A percentile compares a stretch with the other conserved stretches of the same genome.
These are phyloP conservation scores for Penicillium sp. DNA, from an alignment of 2,329 filamentous ascomycete genomes.

Conservation along the genomic window DNA sequence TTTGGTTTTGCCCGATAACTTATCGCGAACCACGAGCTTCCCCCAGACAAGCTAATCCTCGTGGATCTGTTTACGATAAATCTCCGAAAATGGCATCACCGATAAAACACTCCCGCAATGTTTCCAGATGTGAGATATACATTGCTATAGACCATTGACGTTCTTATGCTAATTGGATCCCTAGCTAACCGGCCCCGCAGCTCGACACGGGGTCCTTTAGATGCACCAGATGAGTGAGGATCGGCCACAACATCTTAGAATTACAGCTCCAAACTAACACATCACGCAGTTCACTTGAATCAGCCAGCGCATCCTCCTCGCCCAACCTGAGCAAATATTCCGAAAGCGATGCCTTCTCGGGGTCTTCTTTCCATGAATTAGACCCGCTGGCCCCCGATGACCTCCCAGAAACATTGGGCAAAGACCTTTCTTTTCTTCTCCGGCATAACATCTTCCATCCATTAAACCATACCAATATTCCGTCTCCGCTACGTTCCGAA, in stretches of 20 bases:
- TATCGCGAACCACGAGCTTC: conserved; percentile 22
- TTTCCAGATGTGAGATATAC: conserved; percentile 38
- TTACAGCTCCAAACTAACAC: neutral
- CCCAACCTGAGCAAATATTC: conserved; percentile 16
- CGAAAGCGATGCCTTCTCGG: conserved; percentile 20
- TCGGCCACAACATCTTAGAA: neutral
- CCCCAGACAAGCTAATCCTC: neutral
- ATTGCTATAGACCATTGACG: neutral
- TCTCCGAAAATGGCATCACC: conserved; percentile 22
- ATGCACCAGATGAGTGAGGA: conserved; percentile 67
- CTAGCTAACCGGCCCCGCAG: conserved; percentile 44
- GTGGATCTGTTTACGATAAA: conserved; percentile 1
- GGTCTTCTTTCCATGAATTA: conserved; percentile 34
- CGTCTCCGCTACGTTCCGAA: conserved; percentile 67
- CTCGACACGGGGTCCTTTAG: conserved; percentile 74
- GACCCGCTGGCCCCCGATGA: conserved; percentile 36
- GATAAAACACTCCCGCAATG: conserved; percentile 35
- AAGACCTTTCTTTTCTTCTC: conserved; percentile 79
- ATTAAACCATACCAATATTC: conserved; percentile 62
- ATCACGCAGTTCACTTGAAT: conserved; percentile 26
- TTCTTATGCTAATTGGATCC: conserved; percentile 11
- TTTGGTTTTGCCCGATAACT: conserved; percentile 26
- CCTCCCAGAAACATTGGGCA: conserved; percentile 47
- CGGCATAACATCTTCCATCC: conserved; percentile 81
- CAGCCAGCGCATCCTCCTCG: conserved; percentile 19